Conservation (phyloP, 306 rosid species). For the Prunus campanulata region DNA sequence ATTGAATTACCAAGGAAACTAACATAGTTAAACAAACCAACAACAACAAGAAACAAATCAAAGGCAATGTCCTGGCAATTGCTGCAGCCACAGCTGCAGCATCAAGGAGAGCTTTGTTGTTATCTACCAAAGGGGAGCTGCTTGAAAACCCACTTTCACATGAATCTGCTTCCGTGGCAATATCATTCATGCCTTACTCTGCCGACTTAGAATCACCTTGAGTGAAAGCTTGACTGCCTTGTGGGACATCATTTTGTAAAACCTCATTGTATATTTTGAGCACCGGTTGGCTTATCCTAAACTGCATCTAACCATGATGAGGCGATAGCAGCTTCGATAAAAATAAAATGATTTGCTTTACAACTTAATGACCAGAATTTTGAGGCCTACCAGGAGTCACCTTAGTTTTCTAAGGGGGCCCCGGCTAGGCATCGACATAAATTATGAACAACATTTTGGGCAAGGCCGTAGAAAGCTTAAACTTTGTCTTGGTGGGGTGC, state of each 20-base stretch:
- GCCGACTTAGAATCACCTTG: conserved; percentile 41
- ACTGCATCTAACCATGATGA: conserved; percentile 28
- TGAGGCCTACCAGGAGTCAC: no score
- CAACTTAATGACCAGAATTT: no score
- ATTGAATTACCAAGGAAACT: not conserved
- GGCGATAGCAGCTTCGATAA: not conserved
- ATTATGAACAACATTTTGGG: no score
- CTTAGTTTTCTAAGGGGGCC: no score
- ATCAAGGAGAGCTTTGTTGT: conserved; percentile 27
- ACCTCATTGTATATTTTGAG: conserved; percentile 19
- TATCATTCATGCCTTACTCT: conserved; percentile 34
- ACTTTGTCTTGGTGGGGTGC: no score
- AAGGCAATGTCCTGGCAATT: conserved; percentile 34
- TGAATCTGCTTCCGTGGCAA: conserved; percentile 26
- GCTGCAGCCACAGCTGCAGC: conserved; percentile 30
- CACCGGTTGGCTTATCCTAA: conserved; percentile 10
- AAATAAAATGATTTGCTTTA: no score
- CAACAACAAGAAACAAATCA: not conserved
- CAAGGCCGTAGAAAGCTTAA: rapidly evolving
- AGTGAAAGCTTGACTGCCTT: conserved; percentile 33
- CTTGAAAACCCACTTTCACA: conserved; percentile 37
- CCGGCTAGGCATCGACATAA: no score
- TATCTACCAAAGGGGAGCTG: conserved; percentile 29
- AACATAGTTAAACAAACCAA: not conserved
- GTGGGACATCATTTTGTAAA: conserved; percentile 30